These are phyloP conservation scores for Prorocentrum cordatum DNA, from an alignment of 169 alveolate species.

Conservation along the genomic window DNA sequence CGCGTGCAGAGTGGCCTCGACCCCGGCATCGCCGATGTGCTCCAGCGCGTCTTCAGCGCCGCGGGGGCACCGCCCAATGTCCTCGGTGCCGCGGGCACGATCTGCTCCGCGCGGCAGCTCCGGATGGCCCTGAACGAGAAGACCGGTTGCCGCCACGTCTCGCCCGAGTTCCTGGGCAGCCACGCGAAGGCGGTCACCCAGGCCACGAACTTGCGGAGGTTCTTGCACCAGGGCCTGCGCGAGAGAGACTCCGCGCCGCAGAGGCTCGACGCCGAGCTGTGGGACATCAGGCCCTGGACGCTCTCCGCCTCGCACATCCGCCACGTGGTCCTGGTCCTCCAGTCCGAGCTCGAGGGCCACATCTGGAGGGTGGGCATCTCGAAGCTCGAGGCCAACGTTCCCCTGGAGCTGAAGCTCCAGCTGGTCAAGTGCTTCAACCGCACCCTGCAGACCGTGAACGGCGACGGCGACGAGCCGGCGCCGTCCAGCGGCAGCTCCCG, in stretches of 20 bases:
- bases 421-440: slow-evolving; percentile 31
- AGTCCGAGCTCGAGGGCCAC: not conserved
- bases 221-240: not conserved
- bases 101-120: slow-evolving; percentile 23
- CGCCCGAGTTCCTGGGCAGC: slow-evolving; percentile 37
- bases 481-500: no score
- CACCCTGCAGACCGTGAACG: not conserved
- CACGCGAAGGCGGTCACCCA: slow-evolving; percentile 23
- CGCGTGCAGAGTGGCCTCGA: not conserved
- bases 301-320: slow-evolving; percentile 34
- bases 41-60: slow-evolving; percentile 26
- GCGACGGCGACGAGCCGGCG: no score
- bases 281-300: slow-evolving; percentile 51
- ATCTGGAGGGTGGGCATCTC: slow-evolving; percentile 27
- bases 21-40: slow-evolving; percentile 11
- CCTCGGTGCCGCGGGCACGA: no score
- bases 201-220: not conserved
- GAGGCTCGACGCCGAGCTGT: not conserved
- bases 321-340: slow-evolving; percentile 12
- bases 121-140: slow-evolving; percentile 30
- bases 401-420: slow-evolving; percentile 15
- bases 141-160: slow-evolving; percentile 48
- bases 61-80: no score
- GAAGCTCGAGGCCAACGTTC: slow-evolving; percentile 45
- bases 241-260: not conserved